Base-by-base conservation (phyloP, 306 rosid species). In the Castanea crenata region DNA sequence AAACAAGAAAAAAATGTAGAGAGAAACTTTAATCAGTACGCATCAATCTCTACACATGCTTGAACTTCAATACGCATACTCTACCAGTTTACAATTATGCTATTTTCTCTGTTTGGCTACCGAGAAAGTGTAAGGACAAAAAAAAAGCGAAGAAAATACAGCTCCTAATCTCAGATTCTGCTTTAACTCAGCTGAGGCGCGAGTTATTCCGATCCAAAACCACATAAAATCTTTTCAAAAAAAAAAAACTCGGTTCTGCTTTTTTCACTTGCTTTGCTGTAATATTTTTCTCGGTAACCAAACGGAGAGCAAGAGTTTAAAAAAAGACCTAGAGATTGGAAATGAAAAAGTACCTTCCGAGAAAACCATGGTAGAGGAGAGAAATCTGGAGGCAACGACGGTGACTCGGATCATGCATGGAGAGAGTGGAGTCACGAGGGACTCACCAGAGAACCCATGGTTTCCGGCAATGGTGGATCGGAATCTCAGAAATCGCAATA, bases 201-300 rank as follows among this genome's bases (percentile, higher is more conserved):
- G 25, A 19, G 75, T 23, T 56, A 70, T 23, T 56, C 59, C 31
- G 71, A 27, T 44, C 23, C 52, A 34, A 29, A 13, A 34, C 27
- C 54, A 27, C 46, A 7, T 41, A 41, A 41, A 41, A 41, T 38
- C 0, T 38, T 38, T 38, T 38, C 3, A 13, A 3, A 21, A n/a
- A 19, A 16, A 41, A 12, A 62, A 61, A 25, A 62, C 41, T 5
- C 38, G n/a, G n/a, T 29, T 4, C 5, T 27, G 9, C 1, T 27
- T 5, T 19, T 67, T 16, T 16, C 72, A 64, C 72, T 67, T 67
- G 25, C 44, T 67, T 67, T 67, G 52, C 72, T 3, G 51, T 67
- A 35, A 34, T 41, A 41, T 8, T 85, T 85, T 83, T 81, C 85
- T 87, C 92, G 89, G 91, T 83, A 86, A 85, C 93, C 86, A 91